Conservation (phyloP, 352 stramenopile genomes). For the Phytophthora citricola region DNA sequence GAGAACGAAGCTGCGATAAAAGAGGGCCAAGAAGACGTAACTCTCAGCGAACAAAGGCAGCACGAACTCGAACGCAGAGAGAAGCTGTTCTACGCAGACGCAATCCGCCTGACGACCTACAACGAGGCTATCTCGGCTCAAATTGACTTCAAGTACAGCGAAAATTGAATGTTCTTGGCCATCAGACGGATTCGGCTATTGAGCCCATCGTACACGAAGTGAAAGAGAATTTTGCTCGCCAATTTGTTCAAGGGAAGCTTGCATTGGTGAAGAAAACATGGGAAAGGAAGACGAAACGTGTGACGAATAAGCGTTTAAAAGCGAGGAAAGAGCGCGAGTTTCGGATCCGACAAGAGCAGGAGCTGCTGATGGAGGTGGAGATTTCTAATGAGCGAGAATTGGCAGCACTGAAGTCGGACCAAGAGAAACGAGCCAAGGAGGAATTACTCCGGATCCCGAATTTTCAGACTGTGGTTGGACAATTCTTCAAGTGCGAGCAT, state of each 20-base stretch:
- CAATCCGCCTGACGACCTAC: slow-evolving; percentile 69
- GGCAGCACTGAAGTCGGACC: slow-evolving; percentile 32
- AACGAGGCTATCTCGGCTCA: slow-evolving; percentile 69
- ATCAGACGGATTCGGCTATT: slow-evolving; percentile 17
- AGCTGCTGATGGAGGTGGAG: slow-evolving; percentile 47
- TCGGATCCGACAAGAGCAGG: slow-evolving; percentile 59
- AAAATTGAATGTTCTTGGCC: slow-evolving; percentile 36
- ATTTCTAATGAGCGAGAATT: slow-evolving; percentile 45
- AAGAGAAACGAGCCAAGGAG: slow-evolving; percentile 32
- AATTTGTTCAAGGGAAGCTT: slow-evolving; percentile 65
- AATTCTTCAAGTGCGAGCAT: slow-evolving; percentile 64
- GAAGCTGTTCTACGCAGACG: slow-evolving; percentile 57
- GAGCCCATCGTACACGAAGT: slow-evolving; percentile 40
- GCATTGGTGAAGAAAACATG: slow-evolving; percentile 75
- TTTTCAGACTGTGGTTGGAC: slow-evolving; percentile 52
- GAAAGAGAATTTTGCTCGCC: slow-evolving; percentile 59
- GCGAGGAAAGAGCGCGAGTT: slow-evolving; percentile 58
- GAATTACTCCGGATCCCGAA: slow-evolving; percentile 68
- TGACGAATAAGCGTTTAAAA: slow-evolving; percentile 50
- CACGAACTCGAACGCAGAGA: slow-evolving; percentile 46
- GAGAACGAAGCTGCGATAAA: slow-evolving; percentile 37
- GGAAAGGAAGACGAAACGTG: slow-evolving; percentile 64
- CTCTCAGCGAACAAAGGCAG: slow-evolving; percentile 41
- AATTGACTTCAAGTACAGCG: slow-evolving; percentile 76
- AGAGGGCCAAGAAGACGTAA: slow-evolving; percentile 48